These are phyloP conservation scores for Parathielavia hyrcaniae DNA, from an alignment of 495 filamentous ascomycete species.

Conservation along the genomic window DNA sequence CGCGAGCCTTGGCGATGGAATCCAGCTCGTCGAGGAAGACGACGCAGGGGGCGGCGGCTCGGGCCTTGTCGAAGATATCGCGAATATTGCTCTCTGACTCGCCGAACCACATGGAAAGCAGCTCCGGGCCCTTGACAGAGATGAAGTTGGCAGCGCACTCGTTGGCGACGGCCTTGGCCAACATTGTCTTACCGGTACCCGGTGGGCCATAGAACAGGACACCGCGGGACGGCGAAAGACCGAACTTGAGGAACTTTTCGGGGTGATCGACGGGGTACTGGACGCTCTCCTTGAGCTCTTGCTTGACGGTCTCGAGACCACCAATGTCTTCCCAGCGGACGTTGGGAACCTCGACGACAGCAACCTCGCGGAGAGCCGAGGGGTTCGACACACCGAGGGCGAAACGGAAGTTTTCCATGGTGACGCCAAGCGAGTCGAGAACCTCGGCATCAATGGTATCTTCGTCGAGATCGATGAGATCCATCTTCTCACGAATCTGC, in stretches of 20 bases:
- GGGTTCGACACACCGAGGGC: constrained; percentile 97
- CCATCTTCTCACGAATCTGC: constrained; percentile 99
- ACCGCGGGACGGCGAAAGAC: constrained; percentile 95
- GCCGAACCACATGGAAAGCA: constrained; percentile 99
- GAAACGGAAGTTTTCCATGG: constrained; percentile 99
- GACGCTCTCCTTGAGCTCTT: constrained; percentile 97
- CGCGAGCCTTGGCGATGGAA: constrained; percentile 98
- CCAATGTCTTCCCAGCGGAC: constrained; percentile 99
- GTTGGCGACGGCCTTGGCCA: constrained; percentile 98
- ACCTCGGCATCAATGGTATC: constrained; percentile 99
- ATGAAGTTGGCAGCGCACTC: constrained; percentile 99
- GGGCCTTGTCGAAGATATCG: constrained; percentile 99
- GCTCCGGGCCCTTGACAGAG: constrained; percentile 94
- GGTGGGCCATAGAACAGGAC: constrained; percentile 97
- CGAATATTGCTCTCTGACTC: constrained; percentile 99
- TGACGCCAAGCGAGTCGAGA: constrained; percentile 93
- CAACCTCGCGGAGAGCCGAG: constrained; percentile 96
- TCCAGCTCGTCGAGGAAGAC: constrained; percentile 99
- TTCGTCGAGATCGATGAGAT: constrained; percentile 97
- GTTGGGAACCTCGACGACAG: constrained; percentile 98
- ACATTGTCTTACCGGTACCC: constrained; percentile 99
- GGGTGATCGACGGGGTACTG: constrained; percentile 99
- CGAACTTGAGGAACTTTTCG: constrained; percentile 99
- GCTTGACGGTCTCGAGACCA: constrained; percentile 96
- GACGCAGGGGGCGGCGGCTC: constrained; percentile 94